Percentiles rank a stretch among this genome's conserved stretches.
Evolutionary conservation across 139 green algal species (phyloP).

Genomic region (Desmodesmus armatus): DNA sequence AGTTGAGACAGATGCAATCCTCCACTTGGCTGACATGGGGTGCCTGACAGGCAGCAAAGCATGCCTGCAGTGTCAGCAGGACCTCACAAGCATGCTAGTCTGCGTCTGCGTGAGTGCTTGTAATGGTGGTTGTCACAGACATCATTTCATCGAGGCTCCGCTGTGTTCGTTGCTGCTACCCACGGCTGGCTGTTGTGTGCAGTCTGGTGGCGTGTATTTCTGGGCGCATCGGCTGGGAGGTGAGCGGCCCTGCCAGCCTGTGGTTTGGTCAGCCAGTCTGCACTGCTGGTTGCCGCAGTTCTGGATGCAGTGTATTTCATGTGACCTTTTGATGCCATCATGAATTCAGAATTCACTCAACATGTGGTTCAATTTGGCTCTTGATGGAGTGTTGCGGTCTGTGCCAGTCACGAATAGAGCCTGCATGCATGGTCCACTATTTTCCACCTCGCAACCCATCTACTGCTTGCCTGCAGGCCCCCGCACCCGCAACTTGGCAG

Average conservation of each 20-base stretch:
- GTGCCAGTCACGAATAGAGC: not conserved
- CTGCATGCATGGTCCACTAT: not conserved
- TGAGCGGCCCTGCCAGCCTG: not conserved
- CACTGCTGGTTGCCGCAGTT: not conserved
- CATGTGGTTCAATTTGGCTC: not conserved
- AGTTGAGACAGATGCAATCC: too few relatives aligned
- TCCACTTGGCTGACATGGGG: too few relatives aligned
- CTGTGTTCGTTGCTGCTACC: too few relatives aligned
- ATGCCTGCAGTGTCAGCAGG: too few relatives aligned
- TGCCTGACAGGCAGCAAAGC: too few relatives aligned
- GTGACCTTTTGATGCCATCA: not conserved
- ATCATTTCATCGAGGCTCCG: too few relatives aligned
- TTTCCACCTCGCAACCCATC: not conserved
- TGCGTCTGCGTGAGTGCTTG: too few relatives aligned
- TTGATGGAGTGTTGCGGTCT: not conserved
- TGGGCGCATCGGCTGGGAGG: slow-evolving; percentile 54
- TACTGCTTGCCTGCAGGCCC: slow-evolving; percentile 10
- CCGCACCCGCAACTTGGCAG: slow-evolving; percentile 18
- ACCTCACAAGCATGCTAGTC: too few relatives aligned
- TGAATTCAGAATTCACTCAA: not conserved
- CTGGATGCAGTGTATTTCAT: not conserved
- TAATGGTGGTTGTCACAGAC: too few relatives aligned
- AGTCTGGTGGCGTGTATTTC: slow-evolving; percentile 48
- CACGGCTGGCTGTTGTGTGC: too few relatives aligned
- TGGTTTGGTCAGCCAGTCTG: too few relatives aligned